Conservation (phyloP, 176 grass and related monocot species). For the sorghum (Sorghum bicolor) region DNA sequence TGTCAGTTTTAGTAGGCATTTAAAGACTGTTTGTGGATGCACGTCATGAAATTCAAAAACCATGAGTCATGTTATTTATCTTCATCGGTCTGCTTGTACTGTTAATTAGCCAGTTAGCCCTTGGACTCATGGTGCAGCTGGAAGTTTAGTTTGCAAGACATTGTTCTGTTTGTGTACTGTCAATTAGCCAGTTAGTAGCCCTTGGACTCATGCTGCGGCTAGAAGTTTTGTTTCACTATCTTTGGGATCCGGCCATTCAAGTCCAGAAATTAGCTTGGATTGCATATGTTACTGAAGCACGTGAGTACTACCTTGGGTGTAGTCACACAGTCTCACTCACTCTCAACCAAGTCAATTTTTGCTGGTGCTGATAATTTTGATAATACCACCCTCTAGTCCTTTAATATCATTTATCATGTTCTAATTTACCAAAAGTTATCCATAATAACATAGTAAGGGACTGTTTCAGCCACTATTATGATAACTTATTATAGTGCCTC, state of each 20-base stretch:
- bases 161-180: background rate
- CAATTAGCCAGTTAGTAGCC: constrained; percentile 9
- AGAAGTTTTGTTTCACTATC: background rate
- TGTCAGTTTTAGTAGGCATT: background rate
- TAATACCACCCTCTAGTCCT: background rate
- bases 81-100: background rate
- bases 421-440: constrained; percentile 1
- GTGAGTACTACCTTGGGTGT: background rate
- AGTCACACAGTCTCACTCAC: background rate
- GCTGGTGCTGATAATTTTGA: background rate
- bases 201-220: background rate
- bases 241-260: background rate
- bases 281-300: background rate
- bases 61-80: background rate
- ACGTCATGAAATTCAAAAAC: background rate
- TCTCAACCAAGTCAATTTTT: background rate
- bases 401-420: background rate
- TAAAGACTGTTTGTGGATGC: constrained; percentile 6
- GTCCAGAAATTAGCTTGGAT: background rate
- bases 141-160: background rate
- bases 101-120: background rate
- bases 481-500: background rate
- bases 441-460: background rate
- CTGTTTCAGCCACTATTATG: background rate
- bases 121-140: background rate